Evolutionary conservation across 2,329 filamentous ascomycete species (phyloP), one percentile per base, ranked within the genome.

Genomic region (Venturiaceae sp.): DNA sequence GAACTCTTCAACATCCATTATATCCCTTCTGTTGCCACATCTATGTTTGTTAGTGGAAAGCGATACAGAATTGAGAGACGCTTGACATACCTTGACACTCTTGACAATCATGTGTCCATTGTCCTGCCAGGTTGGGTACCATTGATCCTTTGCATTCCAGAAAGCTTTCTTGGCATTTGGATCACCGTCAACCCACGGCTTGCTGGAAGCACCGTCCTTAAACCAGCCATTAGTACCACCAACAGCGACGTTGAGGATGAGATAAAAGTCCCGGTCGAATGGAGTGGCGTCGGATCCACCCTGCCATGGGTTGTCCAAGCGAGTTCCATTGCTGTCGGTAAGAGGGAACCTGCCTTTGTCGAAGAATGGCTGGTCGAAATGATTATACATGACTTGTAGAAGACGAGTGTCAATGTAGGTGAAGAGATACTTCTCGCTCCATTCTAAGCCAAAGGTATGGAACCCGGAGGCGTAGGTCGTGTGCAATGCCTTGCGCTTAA

Each of bases 351-450:
- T 73, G 30, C 88, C 87, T 53, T 85, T 83, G 63, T 83, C 64
- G 82, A 84, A 91, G 66, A 91, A 80, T 9, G 82, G 78, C 65
- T 81, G 68, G 64, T 86, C 76, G 66, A 91, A 91, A 70, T 72
- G 88, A 64, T 82, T 85, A 76, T 91, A 95, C 62, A 90, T 79
- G 55, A 92, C 88, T 70, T 92, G 88, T 30, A 91, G 77, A 21
- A 95, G 81, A 13, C 87, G 85, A 50, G 82, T 86, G 77, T 94
- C 87, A 75, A 95, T 80, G 69, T 91, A 95, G 26, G 88, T 92
- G 75, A 92, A 95, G 60, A 94, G 76, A 71, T 95, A 94, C 71
- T 92, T 92, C 65, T 92, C 82, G 55, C 84, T 90, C 90, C 90
- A 95, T 72, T 95, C 90, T 2, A 95, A 72, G 14, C 90, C 90